Conservation (phyloP, 1,284 basidiomycete species). For the Ustilago crameri region DNA sequence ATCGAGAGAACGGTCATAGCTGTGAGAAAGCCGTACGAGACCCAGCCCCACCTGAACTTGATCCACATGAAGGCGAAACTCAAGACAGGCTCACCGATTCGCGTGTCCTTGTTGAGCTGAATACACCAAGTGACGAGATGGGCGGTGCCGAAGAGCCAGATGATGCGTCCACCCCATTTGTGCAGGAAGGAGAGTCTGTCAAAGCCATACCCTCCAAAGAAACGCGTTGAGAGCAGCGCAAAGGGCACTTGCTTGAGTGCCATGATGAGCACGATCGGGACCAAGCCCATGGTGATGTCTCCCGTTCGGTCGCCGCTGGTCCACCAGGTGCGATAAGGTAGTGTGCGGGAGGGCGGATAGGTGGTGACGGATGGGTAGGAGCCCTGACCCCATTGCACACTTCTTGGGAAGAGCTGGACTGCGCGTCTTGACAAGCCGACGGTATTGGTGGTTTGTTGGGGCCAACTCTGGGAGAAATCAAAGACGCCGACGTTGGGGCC, state of each 20-base stretch:
- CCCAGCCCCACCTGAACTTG: conserved; percentile 80
- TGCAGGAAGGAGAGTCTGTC: conserved; percentile 82
- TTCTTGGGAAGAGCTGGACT: conserved; percentile 20
- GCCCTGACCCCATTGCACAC: conserved; percentile 61
- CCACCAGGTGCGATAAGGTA: conserved; percentile 80
- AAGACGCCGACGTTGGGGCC: conserved; percentile 71
- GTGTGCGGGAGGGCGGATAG: conserved; percentile 72
- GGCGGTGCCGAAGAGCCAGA: conserved; percentile 77
- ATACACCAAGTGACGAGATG: conserved; percentile 82
- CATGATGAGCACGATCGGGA: conserved; percentile 80
- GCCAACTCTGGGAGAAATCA: conserved; percentile 54
- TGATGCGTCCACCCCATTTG: conserved; percentile 78
- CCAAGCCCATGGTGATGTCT: conserved; percentile 80
- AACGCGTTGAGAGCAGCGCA: conserved; percentile 79
- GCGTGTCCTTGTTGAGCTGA: conserved; percentile 73
- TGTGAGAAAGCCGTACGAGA: conserved; percentile 78
- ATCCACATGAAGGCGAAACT: conserved; percentile 76
- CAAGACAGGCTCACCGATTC: conserved; percentile 74
- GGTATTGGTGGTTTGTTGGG: conserved; percentile 32
- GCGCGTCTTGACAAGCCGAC: conserved; percentile 35
- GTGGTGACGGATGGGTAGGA: conserved; percentile 53
- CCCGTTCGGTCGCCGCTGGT: conserved; percentile 79
- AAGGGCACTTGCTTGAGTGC: conserved; percentile 85
- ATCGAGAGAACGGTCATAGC: conserved; percentile 76
- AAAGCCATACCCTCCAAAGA: conserved; percentile 77